Conservation (phyloP, 768 basidiomycete species). For the Naganishia onofrii region DNA sequence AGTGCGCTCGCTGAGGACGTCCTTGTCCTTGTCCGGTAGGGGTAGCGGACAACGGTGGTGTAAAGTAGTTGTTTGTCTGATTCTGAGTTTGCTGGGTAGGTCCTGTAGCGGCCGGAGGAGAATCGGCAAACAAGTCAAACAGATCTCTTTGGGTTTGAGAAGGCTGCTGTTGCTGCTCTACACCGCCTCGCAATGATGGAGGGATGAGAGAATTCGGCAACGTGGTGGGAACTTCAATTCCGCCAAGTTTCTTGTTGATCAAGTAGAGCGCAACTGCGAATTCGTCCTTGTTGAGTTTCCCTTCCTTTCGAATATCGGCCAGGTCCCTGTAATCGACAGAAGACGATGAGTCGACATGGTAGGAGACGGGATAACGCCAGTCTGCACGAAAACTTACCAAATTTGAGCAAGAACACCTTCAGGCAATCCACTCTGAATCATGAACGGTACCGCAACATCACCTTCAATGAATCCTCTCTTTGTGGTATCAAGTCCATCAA, state of each 20-base stretch:
- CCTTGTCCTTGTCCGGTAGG: slow-evolving; percentile 17
- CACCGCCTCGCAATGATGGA: slow-evolving; percentile 65
- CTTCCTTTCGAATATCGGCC: slow-evolving; percentile 82
- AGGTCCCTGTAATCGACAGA: slow-evolving; percentile 69
- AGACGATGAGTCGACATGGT: not conserved
- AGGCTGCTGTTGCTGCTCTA: slow-evolving; percentile 53
- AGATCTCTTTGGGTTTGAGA: slow-evolving; percentile 42
- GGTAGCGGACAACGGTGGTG: slow-evolving; percentile 10
- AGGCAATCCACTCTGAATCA: slow-evolving; percentile 81
- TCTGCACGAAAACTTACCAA: slow-evolving; percentile 62
- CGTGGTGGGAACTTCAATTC: slow-evolving; percentile 64
- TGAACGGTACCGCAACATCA: slow-evolving; percentile 90
- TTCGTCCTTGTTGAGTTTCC: slow-evolving; percentile 78
- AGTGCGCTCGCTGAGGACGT: not conserved
- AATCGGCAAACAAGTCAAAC: slow-evolving; percentile 51
- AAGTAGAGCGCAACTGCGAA: slow-evolving; percentile 95
- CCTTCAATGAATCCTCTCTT: slow-evolving; percentile 81
- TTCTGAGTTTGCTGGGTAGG: slow-evolving; percentile 21
- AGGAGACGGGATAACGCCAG: not conserved
- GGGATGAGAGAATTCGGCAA: slow-evolving; percentile 76
- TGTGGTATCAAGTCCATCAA: slow-evolving; percentile 73
- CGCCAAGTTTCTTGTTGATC: slow-evolving; percentile 78
- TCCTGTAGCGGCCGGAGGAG: slow-evolving; percentile 20
- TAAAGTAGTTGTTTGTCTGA: slow-evolving; percentile 25
- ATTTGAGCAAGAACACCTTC: slow-evolving; percentile 82